Evolutionary conservation across 495 filamentous ascomycete genomes (phyloP).

Genomic region (Halenospora varia): DNA sequence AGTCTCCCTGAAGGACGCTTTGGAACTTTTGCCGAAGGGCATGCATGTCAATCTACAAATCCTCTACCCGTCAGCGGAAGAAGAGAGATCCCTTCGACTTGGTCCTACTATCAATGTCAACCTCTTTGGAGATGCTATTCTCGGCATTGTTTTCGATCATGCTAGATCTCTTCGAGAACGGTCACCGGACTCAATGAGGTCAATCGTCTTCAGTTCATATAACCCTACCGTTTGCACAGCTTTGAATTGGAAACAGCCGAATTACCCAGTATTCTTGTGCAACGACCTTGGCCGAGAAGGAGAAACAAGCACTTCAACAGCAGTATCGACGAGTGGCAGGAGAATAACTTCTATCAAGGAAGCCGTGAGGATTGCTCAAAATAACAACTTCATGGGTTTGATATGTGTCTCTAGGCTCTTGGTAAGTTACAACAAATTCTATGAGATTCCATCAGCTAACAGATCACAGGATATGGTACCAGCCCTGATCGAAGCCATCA

Average conservation of each 20-base stretch:
- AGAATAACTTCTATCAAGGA: conserved; percentile 86
- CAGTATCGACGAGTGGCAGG: conserved; percentile 60
- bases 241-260: conserved; percentile 98
- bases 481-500: conserved; percentile 86
- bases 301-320: conserved; percentile 6
- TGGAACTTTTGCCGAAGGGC: conserved; percentile 64
- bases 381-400: conserved; percentile 97
- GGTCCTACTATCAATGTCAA: conserved; percentile 81
- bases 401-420: conserved; percentile 82
- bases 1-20: conserved; percentile 67
- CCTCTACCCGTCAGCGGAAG: conserved; percentile 69
- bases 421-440: conserved; percentile 47
- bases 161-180: conserved; percentile 69
- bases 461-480: conserved; percentile 77
- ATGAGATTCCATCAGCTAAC: conserved; percentile 22
- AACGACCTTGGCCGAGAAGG: conserved; percentile 72
- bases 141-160: conserved; percentile 87
- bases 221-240: conserved; percentile 87
- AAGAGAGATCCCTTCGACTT: conserved; percentile 63
- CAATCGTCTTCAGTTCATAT: conserved; percentile 88
- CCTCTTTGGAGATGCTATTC: conserved; percentile 73
- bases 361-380: conserved; percentile 85
- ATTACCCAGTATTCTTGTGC: conserved; percentile 92
- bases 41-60: conserved; percentile 87
- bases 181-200: conserved; percentile 65